Conservation (phyloP, 2,329 filamentous ascomycete species). For the Diaporthe sp. region DNA sequence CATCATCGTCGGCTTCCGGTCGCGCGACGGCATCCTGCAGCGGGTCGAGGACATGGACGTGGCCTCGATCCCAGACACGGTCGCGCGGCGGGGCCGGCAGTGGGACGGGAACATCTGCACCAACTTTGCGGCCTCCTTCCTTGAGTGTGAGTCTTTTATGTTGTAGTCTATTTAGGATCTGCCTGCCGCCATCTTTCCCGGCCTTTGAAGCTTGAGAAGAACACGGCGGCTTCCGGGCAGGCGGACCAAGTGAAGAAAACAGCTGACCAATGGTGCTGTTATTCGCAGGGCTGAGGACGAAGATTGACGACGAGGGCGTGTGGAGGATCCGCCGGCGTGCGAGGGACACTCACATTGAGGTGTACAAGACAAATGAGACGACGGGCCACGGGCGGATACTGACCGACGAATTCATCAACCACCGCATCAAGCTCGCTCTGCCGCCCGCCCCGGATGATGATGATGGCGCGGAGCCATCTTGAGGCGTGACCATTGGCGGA, state of each 20-base stretch:
- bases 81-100: conserved; percentile 74
- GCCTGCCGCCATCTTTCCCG: neutral
- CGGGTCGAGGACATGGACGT: conserved; percentile 85
- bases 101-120: conserved; percentile 97
- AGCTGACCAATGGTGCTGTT: neutral
- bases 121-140: conserved; percentile 84
- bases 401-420: conserved; percentile 81
- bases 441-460: conserved; percentile 28
- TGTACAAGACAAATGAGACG: conserved; percentile 77
- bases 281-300: conserved; percentile 70
- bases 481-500: neutral
- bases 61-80: conserved; percentile 79
- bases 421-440: conserved; percentile 71
- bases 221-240: neutral
- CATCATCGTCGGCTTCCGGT: conserved; percentile 91
- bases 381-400: conserved; percentile 82
- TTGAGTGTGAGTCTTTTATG: conserved; percentile 73
- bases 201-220: neutral
- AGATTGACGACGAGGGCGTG: conserved; percentile 78
- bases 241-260: neutral
- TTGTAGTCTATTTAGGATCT: neutral
- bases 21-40: conserved; percentile 76
- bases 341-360: conserved; percentile 75
- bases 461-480: conserved; percentile 17
- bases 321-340: conserved; percentile 82